Conservation (phyloP, 2,329 filamentous ascomycete genomes). For the Sporothrix mexicana region DNA sequence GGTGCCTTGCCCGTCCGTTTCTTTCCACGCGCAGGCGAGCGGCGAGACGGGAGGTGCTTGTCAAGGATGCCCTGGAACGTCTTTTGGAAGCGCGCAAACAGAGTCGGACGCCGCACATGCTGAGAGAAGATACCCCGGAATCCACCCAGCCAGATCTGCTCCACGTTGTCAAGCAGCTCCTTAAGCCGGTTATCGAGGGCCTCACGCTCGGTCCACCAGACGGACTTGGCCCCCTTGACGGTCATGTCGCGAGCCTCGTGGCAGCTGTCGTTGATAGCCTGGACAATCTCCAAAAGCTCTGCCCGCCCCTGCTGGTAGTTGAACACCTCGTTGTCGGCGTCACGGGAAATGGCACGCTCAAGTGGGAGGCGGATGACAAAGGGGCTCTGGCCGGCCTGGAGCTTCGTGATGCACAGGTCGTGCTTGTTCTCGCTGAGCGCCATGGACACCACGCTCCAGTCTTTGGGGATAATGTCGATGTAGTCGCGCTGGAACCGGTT, state of each 20-base stretch:
- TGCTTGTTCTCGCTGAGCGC: slow-evolving; percentile 80
- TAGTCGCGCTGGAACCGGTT: slow-evolving; percentile 77
- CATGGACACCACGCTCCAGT: slow-evolving; percentile 87
- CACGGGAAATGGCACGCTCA: slow-evolving; percentile 78
- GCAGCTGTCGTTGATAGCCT: slow-evolving; percentile 80
- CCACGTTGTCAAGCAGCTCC: slow-evolving; percentile 81
- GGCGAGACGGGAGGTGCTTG: slow-evolving; percentile 83
- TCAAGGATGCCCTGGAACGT: slow-evolving; percentile 80
- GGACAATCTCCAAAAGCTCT: slow-evolving; percentile 83
- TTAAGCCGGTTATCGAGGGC: slow-evolving; percentile 77
- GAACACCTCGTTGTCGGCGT: slow-evolving; percentile 72
- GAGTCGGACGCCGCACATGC: slow-evolving; percentile 63
- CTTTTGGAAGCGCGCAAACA: slow-evolving; percentile 76
- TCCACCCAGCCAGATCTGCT: slow-evolving; percentile 92
- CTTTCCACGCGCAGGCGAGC: slow-evolving; percentile 59
- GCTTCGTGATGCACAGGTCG: slow-evolving; percentile 88
- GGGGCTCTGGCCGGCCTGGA: slow-evolving; percentile 75
- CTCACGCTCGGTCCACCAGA: slow-evolving; percentile 90
- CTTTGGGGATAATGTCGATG: slow-evolving; percentile 79
- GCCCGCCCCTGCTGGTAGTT: slow-evolving; percentile 79
- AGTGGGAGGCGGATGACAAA: slow-evolving; percentile 89
- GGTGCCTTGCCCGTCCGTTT: slow-evolving; percentile 47
- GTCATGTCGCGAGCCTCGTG: slow-evolving; percentile 74
- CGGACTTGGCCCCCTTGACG: slow-evolving; percentile 74
- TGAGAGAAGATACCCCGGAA: slow-evolving; percentile 94